These are phyloP conservation scores for Lepiota venenata DNA, from an alignment of 768 basidiomycete species.

Conservation along the genomic window DNA sequence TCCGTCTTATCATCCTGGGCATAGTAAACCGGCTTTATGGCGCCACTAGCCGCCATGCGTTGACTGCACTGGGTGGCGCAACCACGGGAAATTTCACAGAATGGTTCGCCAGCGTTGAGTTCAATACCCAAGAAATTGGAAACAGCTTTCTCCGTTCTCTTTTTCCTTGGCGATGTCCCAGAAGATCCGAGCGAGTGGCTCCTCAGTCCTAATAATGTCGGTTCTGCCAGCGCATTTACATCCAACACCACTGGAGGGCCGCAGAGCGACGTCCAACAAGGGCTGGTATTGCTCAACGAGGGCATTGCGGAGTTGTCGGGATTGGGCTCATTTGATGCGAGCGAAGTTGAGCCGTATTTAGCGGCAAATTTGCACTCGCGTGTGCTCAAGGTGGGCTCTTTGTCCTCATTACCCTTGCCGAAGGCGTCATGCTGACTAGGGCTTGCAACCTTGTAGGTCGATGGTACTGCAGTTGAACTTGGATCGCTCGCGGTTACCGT, in stretches of 20 bases:
- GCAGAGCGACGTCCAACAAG: slow-evolving; percentile 38
- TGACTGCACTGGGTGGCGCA: neutral
- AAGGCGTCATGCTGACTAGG: neutral
- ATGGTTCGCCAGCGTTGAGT: slow-evolving; percentile 39
- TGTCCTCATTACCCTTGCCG: neutral
- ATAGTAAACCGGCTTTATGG: slow-evolving; percentile 30
- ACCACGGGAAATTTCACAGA: slow-evolving; percentile 23
- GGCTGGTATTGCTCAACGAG: slow-evolving; percentile 36
- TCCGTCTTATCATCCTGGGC: slow-evolving; percentile 22
- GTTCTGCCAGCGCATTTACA: slow-evolving; percentile 42
- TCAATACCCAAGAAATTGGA: slow-evolving; percentile 41
- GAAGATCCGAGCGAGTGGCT: slow-evolving; percentile 35
- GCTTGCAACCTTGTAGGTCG: neutral
- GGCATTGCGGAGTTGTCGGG: slow-evolving; percentile 24
- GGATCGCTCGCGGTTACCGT: neutral
- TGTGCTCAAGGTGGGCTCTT: slow-evolving; percentile 24
- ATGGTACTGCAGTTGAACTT: neutral
- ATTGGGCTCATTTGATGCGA: slow-evolving; percentile 26
- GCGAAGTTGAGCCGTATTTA: slow-evolving; percentile 34
- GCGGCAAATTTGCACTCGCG: slow-evolving; percentile 33
- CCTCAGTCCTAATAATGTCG: slow-evolving; percentile 32
- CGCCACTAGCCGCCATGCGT: neutral
- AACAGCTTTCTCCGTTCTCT: slow-evolving; percentile 38
- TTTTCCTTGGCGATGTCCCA: slow-evolving; percentile 45
- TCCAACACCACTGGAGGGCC: slow-evolving; percentile 26